Conservation (phyloP, 192 early-diverging fungal genomes). For the Rhizophagus sp. region DNA sequence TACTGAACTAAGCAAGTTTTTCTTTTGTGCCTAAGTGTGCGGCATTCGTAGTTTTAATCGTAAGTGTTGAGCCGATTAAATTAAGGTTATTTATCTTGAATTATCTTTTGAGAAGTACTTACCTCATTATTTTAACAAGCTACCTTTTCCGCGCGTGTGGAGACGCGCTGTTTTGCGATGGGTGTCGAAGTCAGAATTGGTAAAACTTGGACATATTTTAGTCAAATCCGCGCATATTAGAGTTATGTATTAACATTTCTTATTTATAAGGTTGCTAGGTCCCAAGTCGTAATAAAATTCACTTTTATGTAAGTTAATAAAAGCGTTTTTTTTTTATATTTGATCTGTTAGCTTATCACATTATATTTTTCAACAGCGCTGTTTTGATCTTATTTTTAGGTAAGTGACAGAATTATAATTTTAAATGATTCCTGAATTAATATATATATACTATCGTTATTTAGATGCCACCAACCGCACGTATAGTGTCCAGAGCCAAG, state of each 20-base stretch:
- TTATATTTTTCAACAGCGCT: conserved; percentile 38
- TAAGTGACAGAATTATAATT: conserved; percentile 29
- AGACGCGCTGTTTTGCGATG: conserved; percentile 48
- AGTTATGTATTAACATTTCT: neutral
- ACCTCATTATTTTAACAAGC: conserved; percentile 27
- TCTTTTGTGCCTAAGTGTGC: neutral
- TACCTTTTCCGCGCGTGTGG: conserved; percentile 53
- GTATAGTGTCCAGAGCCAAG: conserved; percentile 36
- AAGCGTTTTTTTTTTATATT: neutral
- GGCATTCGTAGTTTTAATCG: neutral
- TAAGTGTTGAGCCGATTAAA: neutral
- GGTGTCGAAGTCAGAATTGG: conserved; percentile 42
- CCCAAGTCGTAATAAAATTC: conserved; percentile 48
- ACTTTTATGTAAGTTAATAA: conserved; percentile 48
- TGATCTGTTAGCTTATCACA: neutral
- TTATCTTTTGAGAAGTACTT: neutral
- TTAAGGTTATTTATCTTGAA: neutral
- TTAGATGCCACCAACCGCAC: conserved; percentile 53
- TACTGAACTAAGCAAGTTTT: neutral
- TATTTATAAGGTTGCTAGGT: conserved; percentile 28
- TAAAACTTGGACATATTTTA: conserved; percentile 28
- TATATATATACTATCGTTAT: neutral
- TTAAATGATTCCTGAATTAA: neutral
- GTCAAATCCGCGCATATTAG: too few species aligned
- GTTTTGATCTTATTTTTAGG: conserved; percentile 57